phyloP scores from a whole-genome alignment of 495 filamentous ascomycete genomes.

The Penicillium steckii region DNA sequence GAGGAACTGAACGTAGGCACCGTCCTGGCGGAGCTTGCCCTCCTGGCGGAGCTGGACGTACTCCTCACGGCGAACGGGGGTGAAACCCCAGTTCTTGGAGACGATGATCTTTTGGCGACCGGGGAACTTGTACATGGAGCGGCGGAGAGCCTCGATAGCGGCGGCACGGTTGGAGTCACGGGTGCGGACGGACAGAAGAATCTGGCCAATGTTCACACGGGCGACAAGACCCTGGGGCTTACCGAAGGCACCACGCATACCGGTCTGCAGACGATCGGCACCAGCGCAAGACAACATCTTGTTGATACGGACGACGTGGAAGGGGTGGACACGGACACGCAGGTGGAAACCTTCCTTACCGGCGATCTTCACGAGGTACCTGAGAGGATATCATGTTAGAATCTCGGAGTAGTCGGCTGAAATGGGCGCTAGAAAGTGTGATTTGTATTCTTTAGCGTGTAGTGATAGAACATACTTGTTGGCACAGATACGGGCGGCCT shows the following conservation, averaged over 20 bases:
- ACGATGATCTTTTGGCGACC: slow-evolving; percentile 99
- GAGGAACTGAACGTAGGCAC: slow-evolving; percentile 99
- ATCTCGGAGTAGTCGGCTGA: no score
- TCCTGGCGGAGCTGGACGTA: slow-evolving; percentile 88
- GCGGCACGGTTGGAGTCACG: slow-evolving; percentile 86
- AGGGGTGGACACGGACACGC: slow-evolving; percentile 96
- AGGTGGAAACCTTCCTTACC: slow-evolving; percentile 99
- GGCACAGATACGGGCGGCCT: slow-evolving; percentile 98
- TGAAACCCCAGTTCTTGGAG: slow-evolving; percentile 99
- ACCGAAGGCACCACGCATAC: slow-evolving; percentile 99
- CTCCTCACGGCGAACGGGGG: slow-evolving; percentile 92
- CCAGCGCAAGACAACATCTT: slow-evolving; percentile 99
- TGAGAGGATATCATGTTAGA: slow-evolving; percentile 23
- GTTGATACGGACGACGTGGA: slow-evolving; percentile 99
- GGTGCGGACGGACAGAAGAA: slow-evolving; percentile 93
- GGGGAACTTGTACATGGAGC: slow-evolving; percentile 99
- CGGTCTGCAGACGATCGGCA: slow-evolving; percentile 99
- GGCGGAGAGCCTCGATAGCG: slow-evolving; percentile 96
- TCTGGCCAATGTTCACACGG: slow-evolving; percentile 99
- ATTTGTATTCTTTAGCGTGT: not conserved
- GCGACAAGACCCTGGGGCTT: slow-evolving; percentile 98
- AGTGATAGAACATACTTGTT: slow-evolving; percentile 70
- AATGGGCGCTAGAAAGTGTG: no score
- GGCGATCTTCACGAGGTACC: slow-evolving; percentile 91
- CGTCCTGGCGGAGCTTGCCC: slow-evolving; percentile 88